A percentile compares a stretch with the other conserved stretches of the same genome.
Conservation (phyloP, 164 flowering plant genomes). For the Malania oleifera region DNA sequence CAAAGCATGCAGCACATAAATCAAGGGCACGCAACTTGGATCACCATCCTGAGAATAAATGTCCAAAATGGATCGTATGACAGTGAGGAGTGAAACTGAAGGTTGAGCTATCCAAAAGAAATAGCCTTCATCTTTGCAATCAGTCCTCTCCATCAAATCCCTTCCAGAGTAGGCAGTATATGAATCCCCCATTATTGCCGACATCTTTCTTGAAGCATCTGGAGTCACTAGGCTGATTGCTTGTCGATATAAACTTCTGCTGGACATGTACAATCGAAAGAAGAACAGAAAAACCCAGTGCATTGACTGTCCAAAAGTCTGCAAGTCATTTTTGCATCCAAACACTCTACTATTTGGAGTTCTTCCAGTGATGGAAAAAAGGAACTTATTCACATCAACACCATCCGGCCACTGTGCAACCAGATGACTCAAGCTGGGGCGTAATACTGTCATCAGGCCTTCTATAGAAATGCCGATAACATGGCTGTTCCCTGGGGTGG, state of each 20-base stretch:
- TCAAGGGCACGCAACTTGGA: slow-evolving; percentile 35
- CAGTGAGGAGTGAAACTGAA: slow-evolving; percentile 45
- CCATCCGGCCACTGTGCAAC: slow-evolving; percentile 29
- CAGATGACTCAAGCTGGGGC: slow-evolving; percentile 44
- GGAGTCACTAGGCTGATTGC: slow-evolving; percentile 71
- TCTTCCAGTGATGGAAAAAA: slow-evolving; percentile 32
- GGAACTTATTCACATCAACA: slow-evolving; percentile 24
- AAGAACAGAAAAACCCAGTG: slow-evolving; percentile 58
- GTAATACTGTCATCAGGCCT: slow-evolving; percentile 39
- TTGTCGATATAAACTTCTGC: slow-evolving; percentile 62
- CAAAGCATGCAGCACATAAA: slow-evolving; percentile 57
- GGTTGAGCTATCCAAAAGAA: slow-evolving; percentile 70
- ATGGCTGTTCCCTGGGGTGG: slow-evolving; percentile 61
- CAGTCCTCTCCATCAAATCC: slow-evolving; percentile 50
- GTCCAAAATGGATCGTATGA: slow-evolving; percentile 39
- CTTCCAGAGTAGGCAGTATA: slow-evolving; percentile 46
- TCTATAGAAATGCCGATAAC: slow-evolving; percentile 53
- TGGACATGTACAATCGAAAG: slow-evolving; percentile 63
- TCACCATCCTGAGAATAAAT: slow-evolving; percentile 27
- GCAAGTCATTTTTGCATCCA: slow-evolving; percentile 11
- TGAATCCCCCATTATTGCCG: slow-evolving; percentile 51
- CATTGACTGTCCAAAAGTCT: slow-evolving; percentile 8
- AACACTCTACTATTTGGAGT: slow-evolving; percentile 6
- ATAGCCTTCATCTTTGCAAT: slow-evolving; percentile 50
- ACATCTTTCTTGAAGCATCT: slow-evolving; percentile 48